These are phyloP conservation scores for Acer saccharum DNA, from an alignment of 345 rosid genomes.

Conservation along the genomic window DNA sequence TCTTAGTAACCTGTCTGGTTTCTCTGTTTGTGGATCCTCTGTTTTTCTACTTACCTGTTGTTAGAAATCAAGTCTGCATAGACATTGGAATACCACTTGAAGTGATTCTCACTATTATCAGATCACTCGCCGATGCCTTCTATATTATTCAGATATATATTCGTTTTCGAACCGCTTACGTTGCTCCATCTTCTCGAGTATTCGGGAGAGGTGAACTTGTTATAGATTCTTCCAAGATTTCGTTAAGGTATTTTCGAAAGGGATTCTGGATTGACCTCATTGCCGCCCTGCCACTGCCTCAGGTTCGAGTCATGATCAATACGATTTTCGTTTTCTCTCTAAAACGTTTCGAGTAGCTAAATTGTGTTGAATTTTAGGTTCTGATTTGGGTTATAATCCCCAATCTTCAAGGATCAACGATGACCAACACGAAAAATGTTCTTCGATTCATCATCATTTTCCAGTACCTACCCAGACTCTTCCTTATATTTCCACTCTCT, in stretches of 20 bases:
- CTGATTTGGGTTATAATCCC: constrained; percentile 84
- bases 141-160: constrained; percentile 67
- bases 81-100: constrained; percentile 56
- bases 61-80: constrained; percentile 55
- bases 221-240: constrained; percentile 62
- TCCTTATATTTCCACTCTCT: constrained; percentile 75
- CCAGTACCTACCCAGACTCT: constrained; percentile 78
- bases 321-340: too few relatives aligned
- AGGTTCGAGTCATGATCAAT: constrained; percentile 36
- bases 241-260: constrained; percentile 52
- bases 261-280: constrained; percentile 72
- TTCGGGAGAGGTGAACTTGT: constrained; percentile 94
- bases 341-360: too few relatives aligned
- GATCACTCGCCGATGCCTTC: constrained; percentile 77
- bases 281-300: constrained; percentile 92
- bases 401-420: constrained; percentile 65
- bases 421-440: constrained; percentile 79
- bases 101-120: constrained; percentile 56
- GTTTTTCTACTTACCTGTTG: constrained; percentile 69
- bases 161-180: constrained; percentile 73
- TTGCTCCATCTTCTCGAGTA: constrained; percentile 89
- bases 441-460: constrained; percentile 82
- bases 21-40: constrained; percentile 86
- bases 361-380: constrained; percentile 42
- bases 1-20: constrained; percentile 66